These are phyloP conservation scores for Lactarius tabidus DNA, from an alignment of 768 basidiomycete species.

Conservation along the genomic window DNA sequence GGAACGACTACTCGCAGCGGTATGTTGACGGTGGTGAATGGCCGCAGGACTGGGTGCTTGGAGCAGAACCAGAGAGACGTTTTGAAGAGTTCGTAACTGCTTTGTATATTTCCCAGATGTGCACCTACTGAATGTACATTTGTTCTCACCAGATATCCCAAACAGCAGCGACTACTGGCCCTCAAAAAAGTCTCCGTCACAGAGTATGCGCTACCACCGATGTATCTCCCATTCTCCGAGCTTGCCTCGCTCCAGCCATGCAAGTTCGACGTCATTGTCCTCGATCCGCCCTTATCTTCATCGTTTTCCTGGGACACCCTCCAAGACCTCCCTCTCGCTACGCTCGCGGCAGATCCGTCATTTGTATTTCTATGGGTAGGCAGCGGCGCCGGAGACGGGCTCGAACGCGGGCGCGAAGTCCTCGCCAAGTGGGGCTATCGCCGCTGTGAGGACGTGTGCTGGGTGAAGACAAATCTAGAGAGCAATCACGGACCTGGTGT, in stretches of 20 bases:
- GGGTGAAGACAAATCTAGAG: constrained; percentile 87
- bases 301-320: constrained; percentile 84
- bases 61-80: constrained; percentile 80
- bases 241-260: constrained; percentile 52
- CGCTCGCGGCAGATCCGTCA: constrained; percentile 83
- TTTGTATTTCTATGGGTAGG: constrained; percentile 98
- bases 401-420: constrained; percentile 88
- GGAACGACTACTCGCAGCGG: constrained; percentile 90
- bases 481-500: constrained; percentile 74
- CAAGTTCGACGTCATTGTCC: constrained; percentile 88
- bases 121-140: background rate
- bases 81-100: constrained; percentile 86
- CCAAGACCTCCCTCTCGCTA: constrained; percentile 74
- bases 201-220: constrained; percentile 63
- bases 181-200: constrained; percentile 80
- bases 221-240: constrained; percentile 61
- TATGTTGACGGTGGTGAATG: constrained; percentile 91
- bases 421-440: constrained; percentile 93
- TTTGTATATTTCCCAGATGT: background rate
- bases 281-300: constrained; percentile 87
- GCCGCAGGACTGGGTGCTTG: constrained; percentile 91
- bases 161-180: constrained; percentile 77
- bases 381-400: constrained; percentile 80
- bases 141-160: constrained; percentile 75
- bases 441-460: constrained; percentile 96